Conservation (phyloP, 192 early-diverging fungal genomes). For the Spinellus fusiger region DNA sequence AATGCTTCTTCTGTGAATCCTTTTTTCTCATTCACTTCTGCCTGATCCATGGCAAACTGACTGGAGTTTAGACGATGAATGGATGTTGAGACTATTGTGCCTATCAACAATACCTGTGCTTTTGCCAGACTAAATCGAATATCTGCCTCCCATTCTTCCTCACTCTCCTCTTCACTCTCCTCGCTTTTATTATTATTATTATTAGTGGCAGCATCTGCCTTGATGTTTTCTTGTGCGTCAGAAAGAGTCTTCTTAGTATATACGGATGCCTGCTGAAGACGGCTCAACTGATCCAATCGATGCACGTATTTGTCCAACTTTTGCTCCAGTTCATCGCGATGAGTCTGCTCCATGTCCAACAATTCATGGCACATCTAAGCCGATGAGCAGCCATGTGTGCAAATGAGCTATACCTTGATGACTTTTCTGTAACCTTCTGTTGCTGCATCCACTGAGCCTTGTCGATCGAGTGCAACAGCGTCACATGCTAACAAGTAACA, state of each 20-base stretch:
- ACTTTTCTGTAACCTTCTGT: background rate
- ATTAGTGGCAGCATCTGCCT: background rate
- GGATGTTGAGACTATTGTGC: background rate
- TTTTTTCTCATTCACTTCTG: conserved; percentile 30
- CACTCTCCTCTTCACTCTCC: background rate
- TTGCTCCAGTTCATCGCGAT: conserved; percentile 22
- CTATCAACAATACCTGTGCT: conserved; percentile 16
- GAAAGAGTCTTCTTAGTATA: too few species aligned
- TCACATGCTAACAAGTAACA: too few species aligned
- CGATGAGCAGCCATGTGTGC: background rate
- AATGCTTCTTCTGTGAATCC: conserved; percentile 38
- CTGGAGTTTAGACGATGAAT: background rate
- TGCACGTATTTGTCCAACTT: conserved; percentile 26
- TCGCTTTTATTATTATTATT: background rate
- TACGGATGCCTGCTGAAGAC: background rate
- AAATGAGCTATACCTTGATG: background rate
- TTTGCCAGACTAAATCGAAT: conserved; percentile 8
- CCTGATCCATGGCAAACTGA: conserved; percentile 25
- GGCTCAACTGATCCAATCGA: conserved; percentile 25
- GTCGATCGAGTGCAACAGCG: too few species aligned
- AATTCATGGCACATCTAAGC: background rate
- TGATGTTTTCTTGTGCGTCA: background rate
- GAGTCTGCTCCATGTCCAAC: background rate
- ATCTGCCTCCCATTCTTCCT: conserved; percentile 1
- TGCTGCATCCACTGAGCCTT: too few species aligned